Conservation (phyloP, 257 asterid genomes). For the Gentiana macrophylla region DNA sequence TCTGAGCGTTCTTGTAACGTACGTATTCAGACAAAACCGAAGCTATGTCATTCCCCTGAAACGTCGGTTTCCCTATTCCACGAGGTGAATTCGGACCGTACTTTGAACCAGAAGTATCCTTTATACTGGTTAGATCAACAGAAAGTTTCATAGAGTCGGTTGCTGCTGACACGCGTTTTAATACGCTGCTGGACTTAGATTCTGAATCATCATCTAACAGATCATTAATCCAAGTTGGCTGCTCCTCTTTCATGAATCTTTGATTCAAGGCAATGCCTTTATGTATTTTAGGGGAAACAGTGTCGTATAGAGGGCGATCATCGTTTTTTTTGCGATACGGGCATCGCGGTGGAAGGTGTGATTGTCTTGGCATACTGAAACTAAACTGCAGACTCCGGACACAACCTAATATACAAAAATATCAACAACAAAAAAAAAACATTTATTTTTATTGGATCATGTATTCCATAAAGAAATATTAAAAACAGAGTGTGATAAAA, state of each 20-base stretch:
- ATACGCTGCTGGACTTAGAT: slow-evolving; percentile 21
- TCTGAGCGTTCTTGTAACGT: slow-evolving; percentile 39
- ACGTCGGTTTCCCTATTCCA: slow-evolving; percentile 36
- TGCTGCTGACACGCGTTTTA: slow-evolving; percentile 45
- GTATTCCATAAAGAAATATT: slow-evolving; percentile 3
- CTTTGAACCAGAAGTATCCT: slow-evolving; percentile 25
- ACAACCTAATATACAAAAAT: slow-evolving; percentile 5
- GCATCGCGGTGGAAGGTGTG: slow-evolving; percentile 86
- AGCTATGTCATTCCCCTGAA: slow-evolving; percentile 43
- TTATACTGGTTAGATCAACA: slow-evolving; percentile 22
- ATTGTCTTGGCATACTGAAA: slow-evolving; percentile 54
- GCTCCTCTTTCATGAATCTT: slow-evolving; percentile 44
- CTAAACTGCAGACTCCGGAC: slow-evolving; percentile 25
- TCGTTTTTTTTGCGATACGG: slow-evolving; percentile 60
- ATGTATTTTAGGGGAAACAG: slow-evolving; percentile 18
- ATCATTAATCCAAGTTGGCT: slow-evolving; percentile 63
- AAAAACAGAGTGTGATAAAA: neutral
- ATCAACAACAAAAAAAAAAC: no score
- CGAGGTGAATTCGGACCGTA: slow-evolving; percentile 90
- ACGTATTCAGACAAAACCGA: slow-evolving; percentile 55
- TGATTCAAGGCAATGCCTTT: slow-evolving; percentile 23
- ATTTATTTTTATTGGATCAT: no score
- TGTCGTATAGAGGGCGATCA: slow-evolving; percentile 13
- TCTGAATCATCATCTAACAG: slow-evolving; percentile 53
- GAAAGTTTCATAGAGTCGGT: slow-evolving; percentile 46